phyloP scores from a whole-genome alignment of 1,284 basidiomycete genomes.

The Ustilago loliicola region DNA sequence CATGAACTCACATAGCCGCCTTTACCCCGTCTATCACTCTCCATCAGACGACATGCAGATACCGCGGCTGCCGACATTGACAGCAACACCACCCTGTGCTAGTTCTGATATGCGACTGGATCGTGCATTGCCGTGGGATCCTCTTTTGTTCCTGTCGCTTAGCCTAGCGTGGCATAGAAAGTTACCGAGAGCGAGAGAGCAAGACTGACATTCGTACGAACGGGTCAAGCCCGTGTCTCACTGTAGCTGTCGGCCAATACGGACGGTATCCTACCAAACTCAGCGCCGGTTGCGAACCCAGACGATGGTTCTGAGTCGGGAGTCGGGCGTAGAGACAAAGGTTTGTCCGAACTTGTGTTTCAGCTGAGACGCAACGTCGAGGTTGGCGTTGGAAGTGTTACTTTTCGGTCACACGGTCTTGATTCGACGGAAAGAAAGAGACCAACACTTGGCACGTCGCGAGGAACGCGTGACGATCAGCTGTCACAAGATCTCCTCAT shows the following conservation, averaged over 20 bases:
- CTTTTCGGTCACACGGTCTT: not conserved
- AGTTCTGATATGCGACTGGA: not conserved
- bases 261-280: not conserved
- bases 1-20: no score
- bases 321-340: no score
- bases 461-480: constrained; percentile 1
- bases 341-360: not conserved
- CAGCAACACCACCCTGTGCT: not conserved
- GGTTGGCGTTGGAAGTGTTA: not conserved
- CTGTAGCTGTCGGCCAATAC: not conserved
- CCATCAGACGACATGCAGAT: not conserved
- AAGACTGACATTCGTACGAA: not conserved
- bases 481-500: constrained; percentile 2
- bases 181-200: not conserved
- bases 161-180: not conserved
- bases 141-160: constrained; percentile 5
- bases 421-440: not conserved
- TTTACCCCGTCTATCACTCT: not conserved
- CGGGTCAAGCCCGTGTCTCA: not conserved
- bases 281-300: not conserved
- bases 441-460: constrained; percentile 11
- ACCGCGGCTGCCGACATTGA: constrained; percentile 2
- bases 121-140: constrained; percentile 10
- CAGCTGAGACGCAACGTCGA: not conserved
- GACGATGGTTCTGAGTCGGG: not conserved